A percentile compares a stretch with the other conserved stretches of the same genome.
Conservation (phyloP, 1,284 basidiomycete species). For the Bjerkandera adusta region DNA sequence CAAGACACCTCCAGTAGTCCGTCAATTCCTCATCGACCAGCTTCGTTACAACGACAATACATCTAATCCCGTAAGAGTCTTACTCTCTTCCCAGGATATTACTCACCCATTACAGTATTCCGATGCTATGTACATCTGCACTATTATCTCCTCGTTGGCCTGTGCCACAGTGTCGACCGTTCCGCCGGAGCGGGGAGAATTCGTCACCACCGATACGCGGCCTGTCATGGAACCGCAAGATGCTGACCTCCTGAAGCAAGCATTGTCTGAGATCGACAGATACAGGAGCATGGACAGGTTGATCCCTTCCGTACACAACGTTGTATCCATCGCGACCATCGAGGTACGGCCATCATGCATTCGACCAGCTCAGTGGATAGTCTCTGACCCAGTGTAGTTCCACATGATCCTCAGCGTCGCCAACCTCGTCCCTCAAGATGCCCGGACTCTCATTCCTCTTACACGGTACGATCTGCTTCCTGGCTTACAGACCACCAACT, state of each 20-base stretch:
- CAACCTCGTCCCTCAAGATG: slow-evolving; percentile 80
- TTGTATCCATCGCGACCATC: slow-evolving; percentile 86
- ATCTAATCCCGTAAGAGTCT: slow-evolving; percentile 70
- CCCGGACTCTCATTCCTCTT: slow-evolving; percentile 82
- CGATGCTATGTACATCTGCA: slow-evolving; percentile 90
- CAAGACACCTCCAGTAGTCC: slow-evolving; percentile 85
- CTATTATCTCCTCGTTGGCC: slow-evolving; percentile 82
- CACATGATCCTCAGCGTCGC: slow-evolving; percentile 80
- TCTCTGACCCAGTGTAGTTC: slow-evolving; percentile 48
- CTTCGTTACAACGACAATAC: slow-evolving; percentile 95
- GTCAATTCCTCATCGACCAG: slow-evolving; percentile 89
- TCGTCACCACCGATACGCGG: slow-evolving; percentile 65
- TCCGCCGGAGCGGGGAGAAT: slow-evolving; percentile 75
- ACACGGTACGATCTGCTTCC: slow-evolving; percentile 65
- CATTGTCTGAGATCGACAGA: slow-evolving; percentile 81
- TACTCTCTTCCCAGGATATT: slow-evolving; percentile 3
- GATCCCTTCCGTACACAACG: slow-evolving; percentile 93
- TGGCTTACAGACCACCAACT: background rate
- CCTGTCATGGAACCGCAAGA: slow-evolving; percentile 66
- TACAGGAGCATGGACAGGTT: slow-evolving; percentile 94
- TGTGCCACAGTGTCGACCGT: slow-evolving; percentile 72
- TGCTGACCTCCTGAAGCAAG: slow-evolving; percentile 65
- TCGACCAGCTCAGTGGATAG: slow-evolving; percentile 3
- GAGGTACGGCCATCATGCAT: slow-evolving; percentile 55
- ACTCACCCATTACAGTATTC: slow-evolving; percentile 59